Evolutionary conservation across 805 yeast species (phyloP), one percentile per base, ranked within the genome.

Genomic region (Starmerella asiatica): DNA sequence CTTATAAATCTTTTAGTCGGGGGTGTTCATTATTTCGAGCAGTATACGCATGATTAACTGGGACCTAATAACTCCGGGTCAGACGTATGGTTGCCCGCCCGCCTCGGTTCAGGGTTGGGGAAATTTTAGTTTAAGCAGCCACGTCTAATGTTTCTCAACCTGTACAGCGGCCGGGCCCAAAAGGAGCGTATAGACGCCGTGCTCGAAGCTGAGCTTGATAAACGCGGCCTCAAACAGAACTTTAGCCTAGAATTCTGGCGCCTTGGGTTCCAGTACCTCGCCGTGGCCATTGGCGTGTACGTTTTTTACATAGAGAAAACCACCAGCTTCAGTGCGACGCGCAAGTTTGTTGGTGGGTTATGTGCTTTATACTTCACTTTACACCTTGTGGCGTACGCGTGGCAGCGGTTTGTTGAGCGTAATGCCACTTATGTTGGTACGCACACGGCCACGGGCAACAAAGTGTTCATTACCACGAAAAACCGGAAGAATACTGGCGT

Each of bases 111-210:
- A n/a, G n/a, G n/a, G n/a, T n/a, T n/a, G n/a, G n/a, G n/a, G n/a
- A n/a, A n/a, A n/a, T n/a, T n/a, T n/a, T n/a, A n/a, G n/a, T n/a
- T n/a, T n/a, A n/a, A n/a, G n/a, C n/a, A n/a, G n/a, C n/a, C n/a
- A n/a, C n/a, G n/a, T n/a, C n/a, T n/a, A n/a, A 9, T 19, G 3
- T 5, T 12, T n/a, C 38, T 49, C 37, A 46, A 44, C 20, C 37
- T 50, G 33, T 50, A 40, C 46, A 44, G 37, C 36, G 45, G 47
- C 17, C 34, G 35, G 17, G 41, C 42, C 32, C 53, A 50, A 35
- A 46, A 45, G 20, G 41, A 40, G 20, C 46, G 40, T 23, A 45
- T 48, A 4, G 53, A 51, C 31, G 53, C 47, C 37, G 39, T 34
- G 8, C 33, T 51, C 18, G 50, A 42, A 32, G 21, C 11, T n/a